Evolutionary conservation across 352 stramenopile species (phyloP).

Genomic region (Phytophthora constricta): DNA sequence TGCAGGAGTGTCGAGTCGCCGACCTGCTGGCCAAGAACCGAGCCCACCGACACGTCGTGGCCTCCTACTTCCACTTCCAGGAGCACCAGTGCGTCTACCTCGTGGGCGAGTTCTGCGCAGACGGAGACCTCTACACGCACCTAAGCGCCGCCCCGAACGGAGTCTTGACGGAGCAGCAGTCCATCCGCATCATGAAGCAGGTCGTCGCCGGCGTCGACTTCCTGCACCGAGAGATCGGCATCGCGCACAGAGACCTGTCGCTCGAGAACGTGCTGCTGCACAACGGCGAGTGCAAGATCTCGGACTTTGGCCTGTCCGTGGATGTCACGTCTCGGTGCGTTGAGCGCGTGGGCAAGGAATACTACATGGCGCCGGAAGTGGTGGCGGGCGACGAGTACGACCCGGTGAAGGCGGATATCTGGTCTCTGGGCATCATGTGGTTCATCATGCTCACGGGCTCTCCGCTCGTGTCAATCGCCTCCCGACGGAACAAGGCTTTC

Average conservation of each 20-base stretch:
- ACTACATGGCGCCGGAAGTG: conserved; percentile 39
- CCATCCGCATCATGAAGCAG: conserved; percentile 24
- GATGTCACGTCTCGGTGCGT: conserved; percentile 31
- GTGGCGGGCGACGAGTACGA: background rate
- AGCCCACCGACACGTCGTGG: conserved; percentile 20
- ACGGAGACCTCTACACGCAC: conserved; percentile 36
- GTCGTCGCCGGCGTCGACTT: conserved; percentile 11
- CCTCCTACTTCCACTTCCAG: conserved; percentile 7
- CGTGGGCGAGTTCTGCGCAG: conserved; percentile 46
- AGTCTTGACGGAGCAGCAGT: conserved; percentile 6
- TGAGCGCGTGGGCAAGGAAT: conserved; percentile 30
- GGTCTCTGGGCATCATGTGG: background rate
- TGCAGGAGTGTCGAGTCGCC: conserved; percentile 11
- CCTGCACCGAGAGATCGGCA: background rate
- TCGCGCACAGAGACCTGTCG: background rate
- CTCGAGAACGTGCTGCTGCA: conserved; percentile 3
- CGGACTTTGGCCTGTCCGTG: conserved; percentile 44
- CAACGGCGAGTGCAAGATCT: conserved; percentile 34
- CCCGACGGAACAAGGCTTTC: conserved; percentile 33
- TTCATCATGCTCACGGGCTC: conserved; percentile 2
- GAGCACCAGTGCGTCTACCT: conserved; percentile 23
- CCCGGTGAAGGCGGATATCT: background rate
- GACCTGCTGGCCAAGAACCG: background rate
- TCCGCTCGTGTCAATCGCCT: conserved; percentile 36
- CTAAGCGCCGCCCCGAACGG: background rate